Conservation (phyloP, 768 basidiomycete species). For the Rhizopogon vesiculosus region DNA sequence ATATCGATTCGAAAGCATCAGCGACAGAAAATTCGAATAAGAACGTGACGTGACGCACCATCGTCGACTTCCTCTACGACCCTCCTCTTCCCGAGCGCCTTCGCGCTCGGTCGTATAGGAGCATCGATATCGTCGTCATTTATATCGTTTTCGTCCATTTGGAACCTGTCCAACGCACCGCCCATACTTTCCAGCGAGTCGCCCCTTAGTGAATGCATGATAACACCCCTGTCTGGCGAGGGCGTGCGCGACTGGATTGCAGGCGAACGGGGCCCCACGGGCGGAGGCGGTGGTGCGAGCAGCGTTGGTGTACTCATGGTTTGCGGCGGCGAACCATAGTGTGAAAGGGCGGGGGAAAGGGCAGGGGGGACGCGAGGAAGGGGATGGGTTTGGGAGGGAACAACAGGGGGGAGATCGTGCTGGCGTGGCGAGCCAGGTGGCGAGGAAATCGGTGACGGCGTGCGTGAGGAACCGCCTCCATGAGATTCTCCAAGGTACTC, state of each 20-base stretch:
- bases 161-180: constrained; percentile 22
- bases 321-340: constrained; percentile 17
- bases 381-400: constrained; percentile 28
- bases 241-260: constrained; percentile 60
- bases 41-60: constrained; percentile 36
- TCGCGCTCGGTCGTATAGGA: constrained; percentile 70
- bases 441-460: constrained; percentile 25
- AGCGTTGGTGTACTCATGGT: constrained; percentile 23
- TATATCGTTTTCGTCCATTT: constrained; percentile 16
- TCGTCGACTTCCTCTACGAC: constrained; percentile 46
- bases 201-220: constrained; percentile 13
- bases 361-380: constrained; percentile 34
- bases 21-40: neutral
- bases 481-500: constrained; percentile 18
- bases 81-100: constrained; percentile 83
- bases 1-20: constrained; percentile 8
- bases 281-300: constrained; percentile 64
- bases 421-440: constrained; percentile 25
- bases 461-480: constrained; percentile 23
- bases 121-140: constrained; percentile 28
- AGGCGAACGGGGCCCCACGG: constrained; percentile 69
- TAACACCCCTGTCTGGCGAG: constrained; percentile 49
- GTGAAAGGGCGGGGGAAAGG: constrained; percentile 10
- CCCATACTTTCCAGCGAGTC: constrained; percentile 21
- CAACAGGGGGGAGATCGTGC: constrained; percentile 24